phyloP scores from a whole-genome alignment of 345 rosid genomes.

The Euphorbia lathyris region DNA sequence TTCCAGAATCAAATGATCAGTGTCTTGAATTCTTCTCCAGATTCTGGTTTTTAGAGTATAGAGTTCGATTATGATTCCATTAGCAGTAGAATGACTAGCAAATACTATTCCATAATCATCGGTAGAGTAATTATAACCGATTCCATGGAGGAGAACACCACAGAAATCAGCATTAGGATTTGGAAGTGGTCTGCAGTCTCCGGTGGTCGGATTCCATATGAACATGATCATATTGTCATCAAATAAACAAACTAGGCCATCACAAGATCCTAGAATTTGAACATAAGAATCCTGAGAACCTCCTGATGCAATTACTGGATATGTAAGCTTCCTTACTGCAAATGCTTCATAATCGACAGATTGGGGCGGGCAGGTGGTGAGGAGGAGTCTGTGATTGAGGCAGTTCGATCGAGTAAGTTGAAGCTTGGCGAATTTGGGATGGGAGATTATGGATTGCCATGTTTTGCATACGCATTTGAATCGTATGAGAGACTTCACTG shows the following conservation, averaged over 20 bases:
- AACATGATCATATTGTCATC: conserved; percentile 15
- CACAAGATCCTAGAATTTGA: conserved; percentile 33
- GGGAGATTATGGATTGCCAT: not conserved
- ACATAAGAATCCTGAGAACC: not conserved
- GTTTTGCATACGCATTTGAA: not conserved
- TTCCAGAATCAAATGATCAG: conserved; percentile 8
- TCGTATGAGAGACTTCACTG: not conserved
- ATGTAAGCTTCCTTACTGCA: not conserved
- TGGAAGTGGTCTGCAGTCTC: conserved; percentile 25
- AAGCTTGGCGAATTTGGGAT: conserved; percentile 4
- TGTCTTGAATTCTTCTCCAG: conserved; percentile 23
- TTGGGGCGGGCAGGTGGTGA: conserved; percentile 26
- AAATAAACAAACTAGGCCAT: conserved; percentile 36
- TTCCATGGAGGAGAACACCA: conserved; percentile 19
- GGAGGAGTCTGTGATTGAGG: conserved; percentile 18
- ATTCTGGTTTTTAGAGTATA: conserved; percentile 24
- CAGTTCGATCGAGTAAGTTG: conserved; percentile 24
- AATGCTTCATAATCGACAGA: conserved; percentile 22
- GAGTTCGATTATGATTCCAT: conserved; percentile 16
- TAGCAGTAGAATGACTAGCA: not conserved
- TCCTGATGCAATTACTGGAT: not conserved
- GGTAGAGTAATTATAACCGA: conserved; percentile 17
- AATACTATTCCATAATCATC: conserved; percentile 2
- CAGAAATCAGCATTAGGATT: conserved; percentile 18
- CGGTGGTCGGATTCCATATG: conserved; percentile 38